Evolutionary conservation across 1,284 basidiomycete genomes (phyloP).

Genomic region (Malassezia yamatoensis): DNA sequence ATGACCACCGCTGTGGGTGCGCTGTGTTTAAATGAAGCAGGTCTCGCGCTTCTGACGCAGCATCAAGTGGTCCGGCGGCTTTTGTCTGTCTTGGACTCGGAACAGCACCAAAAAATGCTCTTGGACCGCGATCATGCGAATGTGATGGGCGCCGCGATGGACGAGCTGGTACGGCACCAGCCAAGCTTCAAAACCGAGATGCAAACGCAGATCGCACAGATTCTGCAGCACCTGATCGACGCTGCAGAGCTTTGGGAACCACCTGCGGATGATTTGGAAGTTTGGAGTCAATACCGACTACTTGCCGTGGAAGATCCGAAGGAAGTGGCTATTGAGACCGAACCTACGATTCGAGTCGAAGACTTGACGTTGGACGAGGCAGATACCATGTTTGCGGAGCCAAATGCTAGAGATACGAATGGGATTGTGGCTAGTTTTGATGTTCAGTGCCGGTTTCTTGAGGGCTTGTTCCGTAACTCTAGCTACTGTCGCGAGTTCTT

Average conservation of each 20-base stretch:
- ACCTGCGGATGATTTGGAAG: slow-evolving; percentile 19
- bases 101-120: slow-evolving; percentile 72
- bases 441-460: slow-evolving; percentile 53
- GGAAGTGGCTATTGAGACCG: background rate
- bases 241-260: slow-evolving; percentile 55
- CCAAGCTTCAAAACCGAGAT: slow-evolving; percentile 73
- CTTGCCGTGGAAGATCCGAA: slow-evolving; percentile 16
- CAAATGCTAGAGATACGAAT: slow-evolving; percentile 28
- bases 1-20: slow-evolving; percentile 95
- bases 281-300: slow-evolving; percentile 25
- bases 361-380: slow-evolving; percentile 11
- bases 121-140: slow-evolving; percentile 87
- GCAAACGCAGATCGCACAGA: slow-evolving; percentile 49
- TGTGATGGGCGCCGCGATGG: slow-evolving; percentile 74
- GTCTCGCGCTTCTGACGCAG: slow-evolving; percentile 65
- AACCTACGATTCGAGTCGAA: background rate
- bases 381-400: slow-evolving; percentile 27
- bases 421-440: slow-evolving; percentile 36
- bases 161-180: slow-evolving; percentile 93
- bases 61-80: slow-evolving; percentile 72
- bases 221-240: slow-evolving; percentile 51
- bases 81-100: slow-evolving; percentile 74
- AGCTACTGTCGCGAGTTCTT: slow-evolving; percentile 84
- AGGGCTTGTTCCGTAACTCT: slow-evolving; percentile 81
- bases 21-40: slow-evolving; percentile 81